Evolutionary conservation across 495 filamentous ascomycete species (phyloP), one percentile per base, ranked within the genome.

Genomic region (Glarea lozoyensis): DNA sequence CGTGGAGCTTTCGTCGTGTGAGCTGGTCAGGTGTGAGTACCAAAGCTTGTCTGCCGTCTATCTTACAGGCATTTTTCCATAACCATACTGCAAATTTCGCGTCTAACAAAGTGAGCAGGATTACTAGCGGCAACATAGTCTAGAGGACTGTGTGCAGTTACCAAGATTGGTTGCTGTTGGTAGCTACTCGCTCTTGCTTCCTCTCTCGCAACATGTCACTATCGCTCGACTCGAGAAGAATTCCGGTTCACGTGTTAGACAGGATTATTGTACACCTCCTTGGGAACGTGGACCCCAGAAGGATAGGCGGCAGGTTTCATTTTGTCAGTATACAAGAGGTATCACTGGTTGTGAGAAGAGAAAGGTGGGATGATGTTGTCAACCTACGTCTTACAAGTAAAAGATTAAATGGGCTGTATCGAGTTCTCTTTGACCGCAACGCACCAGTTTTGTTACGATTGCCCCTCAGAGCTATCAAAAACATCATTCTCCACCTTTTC

Each of bases 361-460:
- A 21, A 9, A n/a, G 5, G 7, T 21, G 19, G 17, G 18, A 3
- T 17, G 24, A 41, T 41, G 13, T 41, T 7, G 23, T 41, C 21
- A 16, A 12, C 13, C 31, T 41, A 16, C 23, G 38, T 18, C 20
- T 30, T 2, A 16, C 19, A 7, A 13, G 17, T 18, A 27, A 11
- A 41, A 27, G 38, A 31, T 41, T 29, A 11, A 29, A 41, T 25
- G 11, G 20, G 11, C 12, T 30, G n/a, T 41, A 41, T 30, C 29
- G 17, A 2, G 10, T 27, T 16, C 11, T 10, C 7, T 41, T 41
- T 12, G n/a, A 31, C 2, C 17, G n/a, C 4, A n/a, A 7, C 3
- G 4, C n/a, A 13, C n/a, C n/a, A n/a, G n/a, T n/a, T n/a, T n/a
- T n/a, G n/a, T n/a, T n/a, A n/a, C n/a, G n/a, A n/a, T n/a, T n/a